These are phyloP conservation scores for Neurospora sp. DNA, from an alignment of 495 filamentous ascomycete genomes.

Conservation along the genomic window DNA sequence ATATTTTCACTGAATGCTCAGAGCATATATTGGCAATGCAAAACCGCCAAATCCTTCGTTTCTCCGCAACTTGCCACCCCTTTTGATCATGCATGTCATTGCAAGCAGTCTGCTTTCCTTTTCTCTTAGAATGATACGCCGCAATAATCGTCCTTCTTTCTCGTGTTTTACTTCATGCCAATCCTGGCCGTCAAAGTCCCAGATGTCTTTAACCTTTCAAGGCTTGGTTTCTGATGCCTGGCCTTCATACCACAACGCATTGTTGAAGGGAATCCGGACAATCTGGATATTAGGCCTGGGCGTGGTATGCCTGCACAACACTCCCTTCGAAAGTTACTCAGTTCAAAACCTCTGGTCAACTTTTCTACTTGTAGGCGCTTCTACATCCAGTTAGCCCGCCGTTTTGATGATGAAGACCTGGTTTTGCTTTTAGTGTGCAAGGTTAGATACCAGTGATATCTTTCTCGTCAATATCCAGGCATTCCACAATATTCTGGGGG, in stretches of 20 bases:
- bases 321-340: not conserved
- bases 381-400: not conserved
- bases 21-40: not conserved
- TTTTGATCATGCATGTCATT: not conserved
- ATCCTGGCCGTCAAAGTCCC: not conserved
- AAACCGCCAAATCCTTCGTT: not conserved
- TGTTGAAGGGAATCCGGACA: not conserved
- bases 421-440: not conserved
- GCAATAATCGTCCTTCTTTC: not conserved
- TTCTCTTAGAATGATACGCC: not conserved
- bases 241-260: not conserved
- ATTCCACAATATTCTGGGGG: not conserved
- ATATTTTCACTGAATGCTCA: not conserved
- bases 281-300: not conserved
- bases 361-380: not conserved
- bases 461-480: not conserved
- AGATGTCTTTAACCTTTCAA: not conserved
- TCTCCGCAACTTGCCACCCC: not conserved
- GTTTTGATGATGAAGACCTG: not conserved
- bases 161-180: not conserved
- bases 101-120: not conserved
- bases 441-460: not conserved
- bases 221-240: not conserved
- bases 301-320: not conserved
- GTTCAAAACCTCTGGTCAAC: not conserved